Evolutionary conservation across 2,329 filamentous ascomycete genomes (phyloP), one percentile per base, ranked within the genome.

Genomic region (Clonostachys chloroleuca): DNA sequence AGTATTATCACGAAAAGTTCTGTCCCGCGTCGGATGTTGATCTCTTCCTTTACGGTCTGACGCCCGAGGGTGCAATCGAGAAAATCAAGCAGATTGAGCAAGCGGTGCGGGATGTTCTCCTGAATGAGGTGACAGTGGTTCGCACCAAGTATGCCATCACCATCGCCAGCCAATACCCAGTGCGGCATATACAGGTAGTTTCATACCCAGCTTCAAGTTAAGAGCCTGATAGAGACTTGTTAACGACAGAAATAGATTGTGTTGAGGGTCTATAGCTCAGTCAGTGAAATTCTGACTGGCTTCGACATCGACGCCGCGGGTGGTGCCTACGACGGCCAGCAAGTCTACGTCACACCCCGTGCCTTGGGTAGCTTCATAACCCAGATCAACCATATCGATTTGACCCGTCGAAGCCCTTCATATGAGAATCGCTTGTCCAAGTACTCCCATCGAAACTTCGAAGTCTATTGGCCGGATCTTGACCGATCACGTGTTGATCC

Each of bases 301-400:
- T 95, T 95, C 56, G 90, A 95, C 56, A 89, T 95, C 43, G 89
- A 94, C 60, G 91, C 86, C 60, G 86, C 88, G 1, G 89, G 89
- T 51, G 86, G 83, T 24, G 89, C 88, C 4, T 95, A 87, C 56
- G 83, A 94, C 61, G 90, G 90, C 35, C 77, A 78, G 17, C 86
- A 94, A 58, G 89, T 95, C 16, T 94, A 86, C 58, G 83, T 83
- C 18, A 84, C 86, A 3, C 90, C 90, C 3, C 79, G 90, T 48
- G 89, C 89, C 3, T 63, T 95, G 13, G 82, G 81, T 41, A 85
- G 89, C 10, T 92, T 86, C 63, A 84, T 92, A 59, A 92, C 88
- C 0, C 90, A 95, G 64, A 77, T 82, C 59, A 95, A 95, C 56
- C 84, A 84, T 4, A 76, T 95, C 50, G 90, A 95, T 18, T 18